phyloP scores from a whole-genome alignment of 2,329 filamentous ascomycete genomes.

The Nectriaceae sp. region DNA sequence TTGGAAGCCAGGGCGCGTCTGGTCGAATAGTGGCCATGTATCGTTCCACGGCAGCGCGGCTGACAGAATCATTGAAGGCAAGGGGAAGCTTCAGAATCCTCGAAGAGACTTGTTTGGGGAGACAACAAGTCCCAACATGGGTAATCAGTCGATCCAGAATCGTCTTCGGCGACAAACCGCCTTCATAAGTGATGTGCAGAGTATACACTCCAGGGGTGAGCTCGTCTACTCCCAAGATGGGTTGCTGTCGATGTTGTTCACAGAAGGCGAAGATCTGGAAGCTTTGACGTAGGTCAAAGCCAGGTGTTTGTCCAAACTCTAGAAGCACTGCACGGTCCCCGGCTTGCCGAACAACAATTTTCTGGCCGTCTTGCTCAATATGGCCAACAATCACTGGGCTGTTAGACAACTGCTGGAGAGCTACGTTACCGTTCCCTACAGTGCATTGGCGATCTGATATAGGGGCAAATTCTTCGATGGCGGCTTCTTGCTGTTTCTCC shows the following conservation, averaged over 20 bases:
- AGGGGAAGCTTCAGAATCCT: slow-evolving; percentile 38
- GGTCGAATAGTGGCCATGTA: slow-evolving; percentile 64
- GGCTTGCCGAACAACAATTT: slow-evolving; percentile 28
- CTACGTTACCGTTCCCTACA: background rate
- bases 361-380: slow-evolving; percentile 15
- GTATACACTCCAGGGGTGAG: slow-evolving; percentile 37
- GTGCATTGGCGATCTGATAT: background rate
- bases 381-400: slow-evolving; percentile 15
- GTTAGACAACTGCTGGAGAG: background rate
- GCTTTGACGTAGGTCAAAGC: slow-evolving; percentile 35
- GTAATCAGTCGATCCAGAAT: slow-evolving; percentile 23
- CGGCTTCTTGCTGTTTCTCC: slow-evolving; percentile 19
- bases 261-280: slow-evolving; percentile 37
- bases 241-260: slow-evolving; percentile 27
- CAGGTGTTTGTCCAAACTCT: slow-evolving; percentile 31
- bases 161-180: slow-evolving; percentile 13
- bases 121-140: slow-evolving; percentile 27
- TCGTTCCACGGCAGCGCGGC: slow-evolving; percentile 54
- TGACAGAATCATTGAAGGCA: slow-evolving; percentile 40
- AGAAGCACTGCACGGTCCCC: slow-evolving; percentile 37
- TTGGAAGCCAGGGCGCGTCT: slow-evolving; percentile 62
- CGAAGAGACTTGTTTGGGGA: slow-evolving; percentile 26
- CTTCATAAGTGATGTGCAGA: slow-evolving; percentile 33
- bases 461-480: slow-evolving; percentile 22
- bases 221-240: slow-evolving; percentile 33